Conservation (phyloP, 192 early-diverging fungal species). For the Coemansia sp. region DNA sequence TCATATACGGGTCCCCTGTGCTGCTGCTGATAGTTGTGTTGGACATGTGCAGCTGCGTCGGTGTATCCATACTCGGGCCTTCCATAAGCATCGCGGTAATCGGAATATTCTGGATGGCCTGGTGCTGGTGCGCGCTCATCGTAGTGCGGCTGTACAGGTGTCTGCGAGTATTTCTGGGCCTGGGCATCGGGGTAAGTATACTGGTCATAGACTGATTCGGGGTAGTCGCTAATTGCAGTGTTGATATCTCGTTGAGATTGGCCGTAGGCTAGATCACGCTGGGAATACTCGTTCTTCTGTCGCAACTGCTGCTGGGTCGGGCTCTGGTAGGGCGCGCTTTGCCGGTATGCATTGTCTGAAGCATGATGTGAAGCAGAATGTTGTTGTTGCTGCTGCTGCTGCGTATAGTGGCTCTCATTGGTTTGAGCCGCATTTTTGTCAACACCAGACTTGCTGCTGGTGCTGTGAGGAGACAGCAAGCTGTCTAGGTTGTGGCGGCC, state of each 20-base stretch:
- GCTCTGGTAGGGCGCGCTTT: slow-evolving; percentile 11
- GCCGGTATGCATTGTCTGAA: slow-evolving; percentile 26
- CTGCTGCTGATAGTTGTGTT: slow-evolving; percentile 16
- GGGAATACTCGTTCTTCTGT: slow-evolving; percentile 24
- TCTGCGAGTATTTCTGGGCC: slow-evolving; percentile 8
- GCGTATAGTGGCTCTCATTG: slow-evolving; percentile 21
- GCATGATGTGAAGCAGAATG: slow-evolving; percentile 16
- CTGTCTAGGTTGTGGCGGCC: slow-evolving; percentile 51
- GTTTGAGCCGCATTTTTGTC: slow-evolving; percentile 15
- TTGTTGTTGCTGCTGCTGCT: slow-evolving; percentile 3
- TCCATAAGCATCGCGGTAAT: slow-evolving; percentile 38
- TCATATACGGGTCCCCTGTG: slow-evolving; percentile 23
- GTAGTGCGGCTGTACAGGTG: neutral
- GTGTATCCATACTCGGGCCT: slow-evolving; percentile 35
- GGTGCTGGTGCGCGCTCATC: slow-evolving; percentile 6
- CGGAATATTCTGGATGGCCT: slow-evolving; percentile 26
- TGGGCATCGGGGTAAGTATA: slow-evolving; percentile 24
- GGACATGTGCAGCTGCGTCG: slow-evolving; percentile 5
- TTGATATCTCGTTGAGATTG: slow-evolving; percentile 20
- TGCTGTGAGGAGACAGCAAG: slow-evolving; percentile 35
- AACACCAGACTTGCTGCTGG: slow-evolving; percentile 17
- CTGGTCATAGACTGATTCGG: slow-evolving; percentile 16
- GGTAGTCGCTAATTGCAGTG: neutral
- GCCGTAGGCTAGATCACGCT: slow-evolving; percentile 26
- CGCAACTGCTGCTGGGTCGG: slow-evolving; percentile 8